Percentiles rank a stretch among this genome's conserved stretches.
Conservation (phyloP, 129 eudicot species). For the Silybum marianum region DNA sequence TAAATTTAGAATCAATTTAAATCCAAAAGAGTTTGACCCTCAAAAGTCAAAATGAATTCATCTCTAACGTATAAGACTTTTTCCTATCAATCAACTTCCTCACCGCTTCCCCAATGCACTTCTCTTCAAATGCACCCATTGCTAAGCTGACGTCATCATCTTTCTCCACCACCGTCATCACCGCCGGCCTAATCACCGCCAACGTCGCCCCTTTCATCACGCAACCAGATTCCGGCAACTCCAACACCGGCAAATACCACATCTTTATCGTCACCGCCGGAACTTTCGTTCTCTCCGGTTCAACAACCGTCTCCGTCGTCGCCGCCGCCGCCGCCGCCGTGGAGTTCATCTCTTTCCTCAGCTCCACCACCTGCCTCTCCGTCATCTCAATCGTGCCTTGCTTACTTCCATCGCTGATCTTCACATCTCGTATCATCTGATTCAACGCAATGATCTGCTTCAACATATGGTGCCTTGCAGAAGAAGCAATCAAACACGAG, state of each 20-base stretch:
- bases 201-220: constrained; percentile 73
- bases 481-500: constrained; percentile 70
- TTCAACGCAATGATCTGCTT: constrained; percentile 36
- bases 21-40: neutral
- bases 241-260: constrained; percentile 66
- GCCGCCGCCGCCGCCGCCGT: neutral
- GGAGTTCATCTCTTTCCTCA: constrained; percentile 43
- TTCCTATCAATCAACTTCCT: constrained; percentile 52
- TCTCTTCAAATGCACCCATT: constrained; percentile 33
- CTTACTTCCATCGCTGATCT: constrained; percentile 54
- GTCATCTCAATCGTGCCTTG: constrained; percentile 68
- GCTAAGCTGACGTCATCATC: constrained; percentile 28
- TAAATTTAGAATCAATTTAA: too few species aligned
- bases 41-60: constrained; percentile 60
- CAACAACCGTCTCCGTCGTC: neutral
- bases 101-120: constrained; percentile 49
- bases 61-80: constrained; percentile 52
- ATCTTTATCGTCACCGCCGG: constrained; percentile 67
- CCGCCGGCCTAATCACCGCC: constrained; percentile 59
- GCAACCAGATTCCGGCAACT: constrained; percentile 52
- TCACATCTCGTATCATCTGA: constrained; percentile 29
- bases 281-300: constrained; percentile 40
- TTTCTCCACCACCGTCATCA: neutral
- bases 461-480: constrained; percentile 68
- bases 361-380: constrained; percentile 47